Base-by-base conservation (phyloP, 2,329 filamentous ascomycete genomes). In the Sphaerulina populicola region DNA sequence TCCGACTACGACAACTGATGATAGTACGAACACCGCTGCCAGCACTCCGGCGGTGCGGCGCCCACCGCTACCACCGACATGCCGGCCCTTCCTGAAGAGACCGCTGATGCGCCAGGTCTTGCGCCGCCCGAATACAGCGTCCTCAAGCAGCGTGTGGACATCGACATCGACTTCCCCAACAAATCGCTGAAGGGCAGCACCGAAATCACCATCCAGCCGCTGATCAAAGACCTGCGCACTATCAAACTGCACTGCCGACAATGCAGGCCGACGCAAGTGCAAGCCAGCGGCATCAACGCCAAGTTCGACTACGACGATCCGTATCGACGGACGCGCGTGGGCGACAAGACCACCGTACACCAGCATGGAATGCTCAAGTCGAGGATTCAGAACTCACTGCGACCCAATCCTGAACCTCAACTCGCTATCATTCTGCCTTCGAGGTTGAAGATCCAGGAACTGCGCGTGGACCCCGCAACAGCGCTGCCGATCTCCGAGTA, bases 111-210 rank as follows among this genome's bases (percentile, higher is more conserved):
- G 46, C 38, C 11, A 33, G 46, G 18, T 30, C 14, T 37, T 29
- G 55, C 54, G 23, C 55, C 55, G 53, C 65, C 68, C 45, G 72
- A 72, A 35, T 82, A 77, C 63, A 74, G 74, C 43, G 74, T 97
- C 52, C 77, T 88, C 49, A 85, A 89, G 70, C 91, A 97, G 71
- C 86, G 87, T 67, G 83, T 98, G 44, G 84, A 89, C 62, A 76
- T 98, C 54, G 90, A 97, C 62, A 76, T 98, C 65, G 86, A 94
- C 71, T 94, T 98, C 67, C 77, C 79, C 57, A 80, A 79, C 48
- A 84, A 83, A 69, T 79, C 77, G 63, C 72, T 97, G 63, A 82
- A 79, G 55, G 93, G 93, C 45, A 84, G 80, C 57, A 88, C 86
- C 7, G 85, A 90, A 60, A 85, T 98, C 60, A 85, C 83, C 29